phyloP scores from a whole-genome alignment of 768 basidiomycete genomes.

The Coprinopsis marcescibilis region DNA sequence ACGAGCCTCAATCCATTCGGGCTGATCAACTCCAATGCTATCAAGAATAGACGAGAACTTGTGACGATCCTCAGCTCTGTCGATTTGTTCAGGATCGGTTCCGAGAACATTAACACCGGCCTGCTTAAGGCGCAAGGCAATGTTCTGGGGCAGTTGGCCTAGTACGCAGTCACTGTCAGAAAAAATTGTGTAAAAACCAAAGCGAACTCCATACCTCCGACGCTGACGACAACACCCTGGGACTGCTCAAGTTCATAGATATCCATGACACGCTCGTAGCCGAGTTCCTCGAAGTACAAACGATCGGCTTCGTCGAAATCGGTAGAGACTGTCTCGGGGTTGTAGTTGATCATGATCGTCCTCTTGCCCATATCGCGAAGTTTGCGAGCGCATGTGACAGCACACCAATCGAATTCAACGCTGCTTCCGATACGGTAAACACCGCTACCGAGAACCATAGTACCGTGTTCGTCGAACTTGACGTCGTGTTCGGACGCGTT shows the following conservation, averaged over 20 bases:
- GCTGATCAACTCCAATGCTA: constrained; percentile 92
- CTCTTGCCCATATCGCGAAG: constrained; percentile 88
- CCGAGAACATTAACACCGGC: constrained; percentile 90
- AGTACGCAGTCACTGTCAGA: constrained; percentile 3
- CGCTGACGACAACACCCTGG: constrained; percentile 91
- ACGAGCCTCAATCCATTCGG: constrained; percentile 90
- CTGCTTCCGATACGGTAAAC: constrained; percentile 98
- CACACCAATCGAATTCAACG: constrained; percentile 99
- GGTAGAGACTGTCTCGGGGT: constrained; percentile 98
- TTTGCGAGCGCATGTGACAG: constrained; percentile 95
- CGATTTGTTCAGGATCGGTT: constrained; percentile 92
- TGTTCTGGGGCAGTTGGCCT: constrained; percentile 99
- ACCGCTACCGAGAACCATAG: constrained; percentile 98
- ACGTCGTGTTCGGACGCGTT: constrained; percentile 96
- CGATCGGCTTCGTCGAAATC: constrained; percentile 99
- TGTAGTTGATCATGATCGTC: constrained; percentile 99
- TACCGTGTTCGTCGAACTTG: constrained; percentile 92
- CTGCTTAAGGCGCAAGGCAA: constrained; percentile 90
- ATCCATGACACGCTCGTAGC: constrained; percentile 98
- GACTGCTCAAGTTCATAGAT: constrained; percentile 96
- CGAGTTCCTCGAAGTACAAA: constrained; percentile 97
- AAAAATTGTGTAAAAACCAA: constrained; percentile 1
- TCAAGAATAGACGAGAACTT: constrained; percentile 98
- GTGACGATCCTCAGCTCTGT: constrained; percentile 97
- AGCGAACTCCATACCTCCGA: constrained; percentile 62